These are phyloP conservation scores for Cladosporium sp. DNA, from an alignment of 2,329 filamentous ascomycete species.

Conservation along the genomic window DNA sequence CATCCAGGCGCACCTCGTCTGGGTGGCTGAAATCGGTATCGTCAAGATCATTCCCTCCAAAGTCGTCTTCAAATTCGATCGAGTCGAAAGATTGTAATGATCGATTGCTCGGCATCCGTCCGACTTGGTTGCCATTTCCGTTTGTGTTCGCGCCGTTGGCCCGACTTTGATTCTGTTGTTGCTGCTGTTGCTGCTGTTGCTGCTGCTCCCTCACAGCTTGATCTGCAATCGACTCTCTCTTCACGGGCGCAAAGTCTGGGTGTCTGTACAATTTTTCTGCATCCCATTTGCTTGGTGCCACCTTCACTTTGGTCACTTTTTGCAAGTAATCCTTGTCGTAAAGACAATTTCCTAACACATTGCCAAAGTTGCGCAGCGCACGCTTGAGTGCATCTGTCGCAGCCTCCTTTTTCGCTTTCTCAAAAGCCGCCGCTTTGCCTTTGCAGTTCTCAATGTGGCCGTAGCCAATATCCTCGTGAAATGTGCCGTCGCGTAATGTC, in stretches of 20 bases:
- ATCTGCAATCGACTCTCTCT: slow-evolving; percentile 45
- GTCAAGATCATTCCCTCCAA: slow-evolving; percentile 52
- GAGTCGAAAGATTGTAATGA: slow-evolving; percentile 31
- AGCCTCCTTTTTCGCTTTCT: slow-evolving; percentile 98
- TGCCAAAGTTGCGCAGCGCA: slow-evolving; percentile 86
- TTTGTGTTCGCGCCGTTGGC: slow-evolving; percentile 20
- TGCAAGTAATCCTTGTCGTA: slow-evolving; percentile 94
- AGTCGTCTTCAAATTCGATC: slow-evolving; percentile 52
- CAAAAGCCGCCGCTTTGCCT: slow-evolving; percentile 91
- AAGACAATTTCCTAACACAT: slow-evolving; percentile 95
- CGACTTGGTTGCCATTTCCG: slow-evolving; percentile 15
- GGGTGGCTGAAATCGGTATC: slow-evolving; percentile 61
- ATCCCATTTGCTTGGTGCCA: slow-evolving; percentile 71
- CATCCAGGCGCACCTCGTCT: slow-evolving; percentile 65
- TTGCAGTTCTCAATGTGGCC: slow-evolving; percentile 95
- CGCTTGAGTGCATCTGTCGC: slow-evolving; percentile 93
- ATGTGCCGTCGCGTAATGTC: slow-evolving; percentile 89
- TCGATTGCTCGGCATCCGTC: slow-evolving; percentile 30
- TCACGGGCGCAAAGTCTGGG: slow-evolving; percentile 61
- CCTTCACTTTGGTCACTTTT: slow-evolving; percentile 87
- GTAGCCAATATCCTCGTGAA: slow-evolving; percentile 95
- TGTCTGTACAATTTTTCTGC: slow-evolving; percentile 78
- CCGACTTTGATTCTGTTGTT: too few species aligned
- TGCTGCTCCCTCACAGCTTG: slow-evolving; percentile 21
- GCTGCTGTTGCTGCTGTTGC: slow-evolving; percentile 13